Evolutionary conservation across 352 stramenopile species (phyloP).

Genomic region (Phytophthora colocasiae): DNA sequence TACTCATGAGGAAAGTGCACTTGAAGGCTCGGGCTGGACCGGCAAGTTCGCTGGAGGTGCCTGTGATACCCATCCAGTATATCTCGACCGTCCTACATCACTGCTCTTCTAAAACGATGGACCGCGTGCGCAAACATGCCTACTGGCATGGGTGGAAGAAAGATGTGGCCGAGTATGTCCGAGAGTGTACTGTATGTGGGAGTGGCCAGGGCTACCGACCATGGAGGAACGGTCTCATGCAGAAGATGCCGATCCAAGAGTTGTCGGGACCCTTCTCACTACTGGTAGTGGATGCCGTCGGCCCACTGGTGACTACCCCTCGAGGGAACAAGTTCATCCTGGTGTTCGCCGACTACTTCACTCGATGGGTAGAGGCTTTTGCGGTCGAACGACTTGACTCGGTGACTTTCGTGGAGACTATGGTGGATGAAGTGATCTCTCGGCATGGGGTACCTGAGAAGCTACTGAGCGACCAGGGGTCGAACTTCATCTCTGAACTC

Average conservation of each 20-base stretch:
- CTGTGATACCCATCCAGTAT: not conserved
- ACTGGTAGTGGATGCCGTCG: conserved; percentile 6
- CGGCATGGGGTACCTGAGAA: not conserved
- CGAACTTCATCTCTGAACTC: conserved; percentile 9
- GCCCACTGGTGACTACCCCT: not conserved
- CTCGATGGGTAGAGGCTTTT: no score
- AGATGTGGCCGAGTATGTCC: not conserved
- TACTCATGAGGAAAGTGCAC: not conserved
- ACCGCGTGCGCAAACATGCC: conserved; percentile 5
- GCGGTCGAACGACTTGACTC: no score
- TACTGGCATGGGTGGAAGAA: conserved; percentile 10
- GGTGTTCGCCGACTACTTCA: no score
- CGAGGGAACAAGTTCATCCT: not conserved
- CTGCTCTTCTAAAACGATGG: conserved; percentile 1
- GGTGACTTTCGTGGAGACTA: no score
- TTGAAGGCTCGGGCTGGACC: not conserved
- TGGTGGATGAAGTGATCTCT: not conserved
- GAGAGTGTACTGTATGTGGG: not conserved
- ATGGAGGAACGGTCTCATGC: conserved; percentile 7
- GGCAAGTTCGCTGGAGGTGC: not conserved
- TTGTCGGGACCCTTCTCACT: conserved; percentile 14
- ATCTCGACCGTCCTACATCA: not conserved
- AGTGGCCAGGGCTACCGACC: conserved; percentile 5
- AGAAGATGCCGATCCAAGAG: conserved; percentile 9
- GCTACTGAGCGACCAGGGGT: conserved; percentile 6